Base-by-base conservation (phyloP, 1,284 basidiomycete genomes). In the Meripilus lineatus region DNA sequence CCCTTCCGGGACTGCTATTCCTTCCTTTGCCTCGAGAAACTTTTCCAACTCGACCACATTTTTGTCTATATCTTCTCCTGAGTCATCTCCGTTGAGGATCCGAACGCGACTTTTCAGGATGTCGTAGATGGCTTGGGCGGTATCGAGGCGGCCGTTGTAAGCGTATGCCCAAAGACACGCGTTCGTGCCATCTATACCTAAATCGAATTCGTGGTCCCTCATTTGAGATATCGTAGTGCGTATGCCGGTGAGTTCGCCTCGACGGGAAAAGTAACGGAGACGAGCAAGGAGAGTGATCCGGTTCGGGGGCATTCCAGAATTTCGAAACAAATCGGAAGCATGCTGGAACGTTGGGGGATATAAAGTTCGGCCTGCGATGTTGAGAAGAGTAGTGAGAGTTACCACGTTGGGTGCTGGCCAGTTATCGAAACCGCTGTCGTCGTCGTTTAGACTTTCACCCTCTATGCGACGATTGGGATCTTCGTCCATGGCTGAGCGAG, bases 101-200 rank as follows among this genome's bases (percentile, higher is more conserved):
- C n/a, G n/a, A n/a, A n/a, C n/a, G n/a, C 78, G 76, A 49, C 75
- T 69, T 32, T 77, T 71, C 7, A 91, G 66, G 17, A 81, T 58
- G 35, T 74, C 71, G 55, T 89, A 93, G 23, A 89, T 72, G 45
- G 71, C 68, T 38, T 64, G 58, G 3, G 79, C 79, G 23, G 83
- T 56, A 42, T 84, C 77, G 42, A 82, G 59, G 15, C 72, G 70
- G 2, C 69, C 66, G 35, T 70, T 71, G 22, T 68, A 67, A 7
- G 74, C 76, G 58, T 77, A 88, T 0, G 81, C 79, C 75, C 77
- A 82, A 14, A 90, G 63, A 50, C 77, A 77, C 11, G 79, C 72
- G 50, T 84, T 87, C 51, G 83, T 52, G 2, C 80, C 82, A 44
- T 81, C 81, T 13, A 83, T 53, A 10, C 77, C 76, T 17, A 88